A percentile compares a stretch with the other conserved stretches of the same genome.
Evolutionary conservation across 148 eudicot genomes (phyloP).

Genomic region (Suaeda aralocaspica): DNA sequence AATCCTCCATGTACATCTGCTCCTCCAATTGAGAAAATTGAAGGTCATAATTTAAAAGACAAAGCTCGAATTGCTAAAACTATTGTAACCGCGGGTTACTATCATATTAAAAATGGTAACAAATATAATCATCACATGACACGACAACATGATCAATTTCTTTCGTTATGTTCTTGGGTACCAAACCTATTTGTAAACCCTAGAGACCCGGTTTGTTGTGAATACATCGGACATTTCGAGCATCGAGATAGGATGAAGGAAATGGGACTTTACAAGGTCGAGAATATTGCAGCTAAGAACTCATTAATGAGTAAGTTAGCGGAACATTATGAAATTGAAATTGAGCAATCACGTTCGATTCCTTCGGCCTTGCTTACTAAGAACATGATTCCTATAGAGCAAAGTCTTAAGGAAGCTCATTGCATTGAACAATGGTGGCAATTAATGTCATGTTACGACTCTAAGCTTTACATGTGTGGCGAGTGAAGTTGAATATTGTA

Average conservation of each 20-base stretch:
- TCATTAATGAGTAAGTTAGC: conserved; percentile 23
- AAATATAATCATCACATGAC: background rate
- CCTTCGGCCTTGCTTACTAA: conserved; percentile 31
- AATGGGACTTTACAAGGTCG: conserved; percentile 19
- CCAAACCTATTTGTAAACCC: conserved; percentile 39
- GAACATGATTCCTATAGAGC: conserved; percentile 11
- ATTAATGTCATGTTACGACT: conserved; percentile 22
- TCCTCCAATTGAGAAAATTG: conserved; percentile 47
- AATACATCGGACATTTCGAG: conserved; percentile 41
- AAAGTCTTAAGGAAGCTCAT: conserved; percentile 28
- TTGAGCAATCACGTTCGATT: conserved; percentile 28
- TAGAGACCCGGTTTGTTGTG: conserved; percentile 30
- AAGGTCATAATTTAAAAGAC: conserved; percentile 24
- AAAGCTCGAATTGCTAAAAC: conserved; percentile 43
- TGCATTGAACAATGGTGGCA: conserved; percentile 42
- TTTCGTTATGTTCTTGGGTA: conserved; percentile 23
- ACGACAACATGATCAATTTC: conserved; percentile 21
- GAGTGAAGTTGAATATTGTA: background rate
- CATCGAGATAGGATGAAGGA: conserved; percentile 31
- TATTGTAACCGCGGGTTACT: conserved; percentile 49
- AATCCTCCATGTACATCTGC: conserved; percentile 62
- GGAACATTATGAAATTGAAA: conserved; percentile 21
- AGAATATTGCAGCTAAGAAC: conserved; percentile 21
- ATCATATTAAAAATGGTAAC: conserved; percentile 10
- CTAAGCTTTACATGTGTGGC: conserved; percentile 13